Evolutionary conservation across 2,329 filamentous ascomycete species (phyloP), one percentile per base, ranked within the genome.

Genomic region (Ascochyta clinopodiicola): DNA sequence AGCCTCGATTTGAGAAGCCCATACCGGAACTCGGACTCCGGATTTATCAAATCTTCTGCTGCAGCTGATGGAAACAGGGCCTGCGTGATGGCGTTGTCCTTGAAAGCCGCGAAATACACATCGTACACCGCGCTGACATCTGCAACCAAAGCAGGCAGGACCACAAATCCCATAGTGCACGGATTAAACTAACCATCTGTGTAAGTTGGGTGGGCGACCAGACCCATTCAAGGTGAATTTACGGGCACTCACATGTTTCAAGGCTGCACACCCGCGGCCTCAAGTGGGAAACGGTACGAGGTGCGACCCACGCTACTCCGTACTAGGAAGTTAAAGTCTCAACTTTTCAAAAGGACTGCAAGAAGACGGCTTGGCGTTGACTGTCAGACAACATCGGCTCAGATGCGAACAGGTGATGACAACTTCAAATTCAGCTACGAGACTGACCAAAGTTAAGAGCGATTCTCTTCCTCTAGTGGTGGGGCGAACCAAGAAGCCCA

Each of bases 111-210:
- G 57, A 82, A 82, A 69, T 82, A 82, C 44, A 76, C 70, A 52
- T 81, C 75, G 69, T 81, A 82, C 31, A 81, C 73, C 31, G 69
- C 69, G 27, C 73, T 71, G 63, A 82, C 80, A 61, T 82, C 80
- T 6, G 78, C 75, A 51, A 80, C 76, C 31, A 81, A 67, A 13
- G 79, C 78, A 21, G 80, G 80, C 21, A 79, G 66, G n/a, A 81
- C 73, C 24, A 75, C 71, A 51, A 77, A 77, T 15, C 62, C 63
- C 65, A 70, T 70, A 17, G 31, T 49, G 29, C 40, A 15, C 36
- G 12, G 22, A 22, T 45, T 13, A 35, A 47, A 27, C 52, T 51
- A 15, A 31, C 32, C 17, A 51, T n/a, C 42, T 31, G 46, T 46
- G 36, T 55, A 21, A 56, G 51, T 49, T 32, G 15, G 48, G 34